Evolutionary conservation across 176 grass and related monocot species (phyloP).

Genomic region (Rhipidocladum racemiflorum): DNA sequence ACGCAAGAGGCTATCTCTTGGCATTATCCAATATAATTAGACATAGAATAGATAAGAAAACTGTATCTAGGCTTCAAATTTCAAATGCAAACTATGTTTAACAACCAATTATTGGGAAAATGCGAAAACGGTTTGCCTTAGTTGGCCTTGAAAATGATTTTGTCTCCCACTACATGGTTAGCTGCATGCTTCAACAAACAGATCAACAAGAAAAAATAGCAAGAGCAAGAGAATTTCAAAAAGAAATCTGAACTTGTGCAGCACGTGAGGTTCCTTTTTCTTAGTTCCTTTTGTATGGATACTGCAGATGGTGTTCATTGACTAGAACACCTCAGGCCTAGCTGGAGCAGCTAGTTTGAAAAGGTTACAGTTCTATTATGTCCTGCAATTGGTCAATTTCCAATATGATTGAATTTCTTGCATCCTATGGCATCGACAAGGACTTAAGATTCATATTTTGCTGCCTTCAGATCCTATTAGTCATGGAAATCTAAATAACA

Average conservation of each 20-base stretch:
- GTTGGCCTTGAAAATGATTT: constrained; percentile 1
- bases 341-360: neutral
- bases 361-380: no score
- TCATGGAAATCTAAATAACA: neutral
- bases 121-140: neutral
- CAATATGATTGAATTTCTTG: neutral
- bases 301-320: neutral
- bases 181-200: neutral
- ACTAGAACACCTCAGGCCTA: neutral
- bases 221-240: neutral
- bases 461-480: neutral
- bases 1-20: neutral
- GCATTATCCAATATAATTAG: no score
- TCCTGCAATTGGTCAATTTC: neutral
- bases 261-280: neutral
- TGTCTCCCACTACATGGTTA: neutral
- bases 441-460: neutral
- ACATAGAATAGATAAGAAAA: no score
- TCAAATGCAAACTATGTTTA: no score
- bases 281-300: neutral
- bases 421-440: neutral
- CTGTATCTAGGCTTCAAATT: no score
- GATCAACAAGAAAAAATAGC: neutral
- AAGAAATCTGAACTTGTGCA: neutral
- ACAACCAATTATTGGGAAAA: no score